Evolutionary conservation across 169 alveolate genomes (phyloP), one percentile per base, ranked within the genome.

Genomic region (Fabrea salina): DNA sequence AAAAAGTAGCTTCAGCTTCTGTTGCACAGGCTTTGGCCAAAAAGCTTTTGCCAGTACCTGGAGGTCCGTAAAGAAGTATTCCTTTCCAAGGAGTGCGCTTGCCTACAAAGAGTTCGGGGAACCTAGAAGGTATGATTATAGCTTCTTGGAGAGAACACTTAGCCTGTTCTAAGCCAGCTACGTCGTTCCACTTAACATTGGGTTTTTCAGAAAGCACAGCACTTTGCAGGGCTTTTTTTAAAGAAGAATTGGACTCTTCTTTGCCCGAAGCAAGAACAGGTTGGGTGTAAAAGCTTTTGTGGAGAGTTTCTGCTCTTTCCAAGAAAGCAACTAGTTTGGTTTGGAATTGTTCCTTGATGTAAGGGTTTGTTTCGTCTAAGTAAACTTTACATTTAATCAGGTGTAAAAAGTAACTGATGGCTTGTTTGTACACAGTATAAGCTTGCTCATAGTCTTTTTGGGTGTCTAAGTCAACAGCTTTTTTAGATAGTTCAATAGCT

Each of bases 11-110:
- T 57, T 92, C 95, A 61, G 96, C 97, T 91, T 99, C 99, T 19
- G 99, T 98, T 3, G 99, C 99, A 74, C 99, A 97, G 22, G 99
- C 99, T 86, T 98, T 97, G 2, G 99, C 99, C 57, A 99, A 84
- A 89, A 89, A 97, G n/a, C 99, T 94, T 88, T 99, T 99, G 41
- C 99, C 99, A 39, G 99, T 97, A 27, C 99, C 99, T 4, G 99
- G 99, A 30, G 99, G 99, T 58, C 98, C 98, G 77, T 95, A 95
- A 43, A 95, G 83, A 32, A 95, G 82, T 39, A 95, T 95, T 30
- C 97, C 70, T 51, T 92, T 90, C 97, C 98, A 96, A 22, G 98
- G 98, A 50, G 86, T 91, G 47, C 96, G 67, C 43, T 95, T 92
- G 11, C 98, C 98, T 72, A 89, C 92, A 86, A 97, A 97, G 19